Base-by-base conservation (phyloP, 306 rosid genomes). In the Cajanus cajan region DNA sequence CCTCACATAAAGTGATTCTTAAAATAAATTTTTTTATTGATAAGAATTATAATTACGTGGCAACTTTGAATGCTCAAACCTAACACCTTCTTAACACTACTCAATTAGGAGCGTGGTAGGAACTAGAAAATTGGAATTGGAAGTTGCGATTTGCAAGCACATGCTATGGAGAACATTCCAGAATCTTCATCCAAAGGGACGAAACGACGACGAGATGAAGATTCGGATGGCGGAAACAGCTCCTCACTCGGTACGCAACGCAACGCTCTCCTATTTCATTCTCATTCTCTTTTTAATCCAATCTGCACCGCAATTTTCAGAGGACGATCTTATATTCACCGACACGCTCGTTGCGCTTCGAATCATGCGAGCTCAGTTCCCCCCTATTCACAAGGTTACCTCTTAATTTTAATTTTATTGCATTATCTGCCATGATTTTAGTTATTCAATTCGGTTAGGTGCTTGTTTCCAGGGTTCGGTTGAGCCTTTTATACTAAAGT, bases 361-460 rank as follows among this genome's bases (percentile, higher is more conserved):
- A 19, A 93, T 95, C 68, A 93, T 95, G 96, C 89, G 93, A 87
- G 94, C 96, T 84, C 99, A 93, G 78, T 95, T 95, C 82, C 97
- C 97, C 8, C 80, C 40, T 15, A 74, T 61, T 74, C 87, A 78
- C 47, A 90, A 91, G 92, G 97, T 92, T 70, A 33, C 76, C 19
- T 71, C 63, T 4, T 10, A 73, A 7, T 57, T 72, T 55, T 36
- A 61, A n/a, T 2, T 74, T 25, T 31, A 62, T 33, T 59, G 33
- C 65, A 47, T 69, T 16, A 14, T 55, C 25, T 31, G 8, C 13
- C 9, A 54, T 9, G 13, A 50, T n/a, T 1, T 61, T 45, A 71
- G 3, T 48, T 10, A 47, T 36, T 7, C 52, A 2, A 45, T 79
- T 62, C 14, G 6, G 15, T 52, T 76, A 37, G 74, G 57, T 82